phyloP scores from a whole-genome alignment of 176 grass and related monocot genomes.

The Ensete glaucum region DNA sequence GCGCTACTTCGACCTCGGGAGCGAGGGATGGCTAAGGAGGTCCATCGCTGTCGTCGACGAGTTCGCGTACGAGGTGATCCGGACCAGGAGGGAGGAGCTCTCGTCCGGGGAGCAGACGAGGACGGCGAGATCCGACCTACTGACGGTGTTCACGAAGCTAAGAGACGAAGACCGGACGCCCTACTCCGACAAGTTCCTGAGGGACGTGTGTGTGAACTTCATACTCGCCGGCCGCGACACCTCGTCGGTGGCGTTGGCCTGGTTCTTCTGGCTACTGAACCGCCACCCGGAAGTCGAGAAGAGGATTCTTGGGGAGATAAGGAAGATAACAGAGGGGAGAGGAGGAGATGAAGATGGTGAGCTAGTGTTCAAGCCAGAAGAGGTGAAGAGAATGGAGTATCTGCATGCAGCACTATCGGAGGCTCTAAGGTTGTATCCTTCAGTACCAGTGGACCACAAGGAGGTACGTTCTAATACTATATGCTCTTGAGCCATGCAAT shows the following conservation, averaged over 20 bases:
- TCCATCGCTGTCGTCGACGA: conserved; percentile 57
- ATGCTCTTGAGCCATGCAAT: too few species aligned
- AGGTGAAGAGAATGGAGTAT: conserved; percentile 93
- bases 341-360: conserved; percentile 19
- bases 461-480: conserved; percentile 34
- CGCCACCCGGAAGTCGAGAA: conserved; percentile 45
- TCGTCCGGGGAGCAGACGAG: not conserved
- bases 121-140: conserved; percentile 40
- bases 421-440: conserved; percentile 76
- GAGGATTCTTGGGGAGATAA: conserved; percentile 56
- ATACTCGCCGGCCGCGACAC: conserved; percentile 93
- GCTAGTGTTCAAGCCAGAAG: conserved; percentile 62
- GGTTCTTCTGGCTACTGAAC: conserved; percentile 95
- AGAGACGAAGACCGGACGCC: conserved; percentile 33
- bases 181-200: conserved; percentile 81
- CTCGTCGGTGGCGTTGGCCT: conserved; percentile 86
- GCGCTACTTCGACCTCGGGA: conserved; percentile 44
- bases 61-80: conserved; percentile 83
- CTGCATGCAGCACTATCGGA: conserved; percentile 85
- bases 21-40: conserved; percentile 49
- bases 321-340: conserved; percentile 36
- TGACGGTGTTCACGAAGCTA: conserved; percentile 69
- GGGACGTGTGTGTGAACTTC: conserved; percentile 96
- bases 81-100: conserved; percentile 56
- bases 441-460: conserved; percentile 91